Evolutionary conservation across 31 red algal species (phyloP).

Genomic region (Asparagopsis taxiformis): DNA sequence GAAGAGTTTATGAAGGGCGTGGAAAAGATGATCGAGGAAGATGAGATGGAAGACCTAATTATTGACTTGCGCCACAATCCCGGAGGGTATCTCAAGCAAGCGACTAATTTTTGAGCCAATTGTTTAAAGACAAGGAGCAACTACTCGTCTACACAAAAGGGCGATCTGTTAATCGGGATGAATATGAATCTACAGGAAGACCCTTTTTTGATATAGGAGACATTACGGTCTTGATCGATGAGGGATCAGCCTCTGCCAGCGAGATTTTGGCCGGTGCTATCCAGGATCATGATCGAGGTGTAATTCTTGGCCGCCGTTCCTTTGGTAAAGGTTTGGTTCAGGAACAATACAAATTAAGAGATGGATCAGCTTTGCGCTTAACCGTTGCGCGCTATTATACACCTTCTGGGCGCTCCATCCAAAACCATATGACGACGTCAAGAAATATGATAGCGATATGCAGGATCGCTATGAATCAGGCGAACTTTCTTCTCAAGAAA

Average conservation of each 20-base stretch:
- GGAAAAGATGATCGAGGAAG: slow-evolving; percentile 11
- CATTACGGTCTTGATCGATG: slow-evolving; percentile 22
- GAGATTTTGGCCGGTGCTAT: slow-evolving; percentile 22
- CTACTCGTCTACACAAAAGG: slow-evolving; percentile 18
- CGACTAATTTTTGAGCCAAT: slow-evolving; percentile 11
- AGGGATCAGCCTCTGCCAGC: slow-evolving; percentile 19
- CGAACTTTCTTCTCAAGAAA: no score
- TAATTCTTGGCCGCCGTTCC: slow-evolving; percentile 10
- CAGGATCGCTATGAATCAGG: no score
- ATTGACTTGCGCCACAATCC: slow-evolving; percentile 29
- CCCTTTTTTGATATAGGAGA: slow-evolving; percentile 19
- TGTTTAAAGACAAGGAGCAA: slow-evolving; percentile 8
- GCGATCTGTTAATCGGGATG: not conserved
- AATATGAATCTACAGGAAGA: slow-evolving; percentile 3
- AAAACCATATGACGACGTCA: no score
- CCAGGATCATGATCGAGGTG: slow-evolving; percentile 16
- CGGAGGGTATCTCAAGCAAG: slow-evolving; percentile 21
- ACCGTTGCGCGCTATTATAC: slow-evolving; percentile 22
- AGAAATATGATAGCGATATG: no score
- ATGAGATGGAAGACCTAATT: slow-evolving; percentile 19
- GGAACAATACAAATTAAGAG: slow-evolving; percentile 11
- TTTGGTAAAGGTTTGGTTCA: slow-evolving; percentile 37
- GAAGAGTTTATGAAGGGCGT: slow-evolving; percentile 10
- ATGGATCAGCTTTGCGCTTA: slow-evolving; percentile 9
- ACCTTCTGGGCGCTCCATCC: slow-evolving; percentile 12